Base-by-base conservation (phyloP, 176 grass and related monocot species). In the Juncus effusus region DNA sequence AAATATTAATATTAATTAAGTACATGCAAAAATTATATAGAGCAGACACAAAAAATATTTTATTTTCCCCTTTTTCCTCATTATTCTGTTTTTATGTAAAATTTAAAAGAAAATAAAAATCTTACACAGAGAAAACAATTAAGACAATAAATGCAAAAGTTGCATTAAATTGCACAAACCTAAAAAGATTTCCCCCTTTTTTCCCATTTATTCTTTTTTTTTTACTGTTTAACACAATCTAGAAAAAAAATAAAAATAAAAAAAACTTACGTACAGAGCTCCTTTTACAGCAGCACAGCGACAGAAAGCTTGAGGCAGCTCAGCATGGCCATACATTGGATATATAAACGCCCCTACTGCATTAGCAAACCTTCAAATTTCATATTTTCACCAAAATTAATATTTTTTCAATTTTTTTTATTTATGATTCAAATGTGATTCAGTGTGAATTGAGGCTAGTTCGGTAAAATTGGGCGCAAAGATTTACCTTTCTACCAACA, bases 221-320 rank as follows among this genome's bases (percentile, higher is more conserved):
- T 42, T n/a, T 44, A 38, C 9, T 4, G 13, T 63, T 42, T 42
- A 28, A 28, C 19, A 28, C 19, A 28, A 28, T 28, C 19, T 28
- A 28, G 19, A 47, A 47, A 5, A 47, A 9, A 47, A 47, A 47
- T 47, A 6, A 47, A 47, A 47, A 47, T 47, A 47, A 47, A 5
- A 57, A 55, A 72, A 75, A 84, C 90, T 89, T 95, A 90, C 93
- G 85, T 91, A 97, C 80, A 97, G 75, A 76, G 93, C 80, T 56
- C 88, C 93, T 78, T 92, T 97, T 61, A 97, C 84, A 71, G 93
- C 93, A 82, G 93, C 93, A 80, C 85, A 92, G 57, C 88, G 85
- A 41, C 93, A 97, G 63, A 97, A 97, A 77, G 93, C 93, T 73
- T 97, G 93, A 74, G 88, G 80, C 61, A 97, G 85, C 78, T 97